Evolutionary conservation across 345 rosid genomes (phyloP).

Genomic region (Microthlaspi erraticum): DNA sequence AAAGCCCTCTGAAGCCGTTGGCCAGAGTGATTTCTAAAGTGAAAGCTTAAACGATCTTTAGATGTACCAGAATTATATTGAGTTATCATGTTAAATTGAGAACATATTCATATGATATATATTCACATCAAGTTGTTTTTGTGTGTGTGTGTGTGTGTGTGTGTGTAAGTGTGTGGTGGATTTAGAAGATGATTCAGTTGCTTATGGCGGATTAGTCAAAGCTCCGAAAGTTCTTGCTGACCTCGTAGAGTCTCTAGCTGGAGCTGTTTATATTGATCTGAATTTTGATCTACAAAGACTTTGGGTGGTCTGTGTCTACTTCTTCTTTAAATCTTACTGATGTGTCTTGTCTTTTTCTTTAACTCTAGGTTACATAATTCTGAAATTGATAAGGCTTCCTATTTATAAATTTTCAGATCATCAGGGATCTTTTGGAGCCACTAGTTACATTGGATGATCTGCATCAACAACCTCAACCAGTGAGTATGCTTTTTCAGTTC

Average conservation of each 20-base stretch:
- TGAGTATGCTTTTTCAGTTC: constrained; percentile 55
- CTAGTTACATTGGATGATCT: constrained; percentile 59
- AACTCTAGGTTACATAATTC: neutral
- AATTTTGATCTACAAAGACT: constrained; percentile 58
- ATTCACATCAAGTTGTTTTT: constrained; percentile 4
- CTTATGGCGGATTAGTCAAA: constrained; percentile 68
- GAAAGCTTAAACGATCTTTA: neutral
- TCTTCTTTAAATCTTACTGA: neutral
- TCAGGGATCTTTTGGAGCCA: constrained; percentile 74
- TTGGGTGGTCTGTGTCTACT: constrained; percentile 65
- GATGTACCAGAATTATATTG: neutral
- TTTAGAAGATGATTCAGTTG: constrained; percentile 56
- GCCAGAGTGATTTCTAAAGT: constrained; percentile 8
- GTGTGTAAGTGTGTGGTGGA: too few species aligned
- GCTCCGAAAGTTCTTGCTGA: constrained; percentile 90
- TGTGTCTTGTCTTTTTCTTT: constrained; percentile 7
- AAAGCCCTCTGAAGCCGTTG: too few species aligned
- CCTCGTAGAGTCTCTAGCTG: constrained; percentile 74
- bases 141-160: too few species aligned
- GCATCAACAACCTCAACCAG: constrained; percentile 73
- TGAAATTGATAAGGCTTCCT: neutral
- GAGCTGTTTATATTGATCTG: constrained; percentile 70
- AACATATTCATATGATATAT: constrained; percentile 8
- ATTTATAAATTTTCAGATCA: constrained; percentile 53
- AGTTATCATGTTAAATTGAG: constrained; percentile 11